phyloP scores from a whole-genome alignment of 73 alveolate genomes.

The Tetrahymena elliotti region DNA sequence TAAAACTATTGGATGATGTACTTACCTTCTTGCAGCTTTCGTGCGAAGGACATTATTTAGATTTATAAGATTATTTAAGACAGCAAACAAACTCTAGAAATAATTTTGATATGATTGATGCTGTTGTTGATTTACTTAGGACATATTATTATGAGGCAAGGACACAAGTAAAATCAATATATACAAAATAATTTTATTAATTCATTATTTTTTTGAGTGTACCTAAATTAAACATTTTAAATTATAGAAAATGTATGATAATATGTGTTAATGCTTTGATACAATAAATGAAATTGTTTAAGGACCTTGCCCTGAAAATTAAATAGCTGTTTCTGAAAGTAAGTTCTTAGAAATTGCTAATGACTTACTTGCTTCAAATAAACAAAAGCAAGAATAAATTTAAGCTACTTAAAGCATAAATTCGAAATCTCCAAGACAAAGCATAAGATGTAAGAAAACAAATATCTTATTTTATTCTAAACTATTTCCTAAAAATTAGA shows the following conservation, averaged over 20 bases:
- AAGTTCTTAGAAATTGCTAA: constrained; percentile 50
- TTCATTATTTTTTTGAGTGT: no score
- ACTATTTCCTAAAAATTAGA: not conserved
- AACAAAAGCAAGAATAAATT: not conserved
- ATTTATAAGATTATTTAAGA: constrained; percentile 38
- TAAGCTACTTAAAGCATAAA: not conserved
- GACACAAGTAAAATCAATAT: constrained; percentile 5
- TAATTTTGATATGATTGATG: constrained; percentile 32
- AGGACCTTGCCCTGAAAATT: constrained; percentile 56
- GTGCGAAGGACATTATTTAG: constrained; percentile 48
- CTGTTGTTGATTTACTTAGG: constrained; percentile 24
- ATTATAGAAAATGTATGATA: not conserved
- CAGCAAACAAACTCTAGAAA: constrained; percentile 43
- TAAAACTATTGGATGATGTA: not conserved
- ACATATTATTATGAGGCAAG: constrained; percentile 24
- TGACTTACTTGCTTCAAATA: constrained; percentile 18
- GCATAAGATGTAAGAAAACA: not conserved
- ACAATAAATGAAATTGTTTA: constrained; percentile 48
- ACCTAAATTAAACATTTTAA: no score
- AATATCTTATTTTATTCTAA: not conserved
- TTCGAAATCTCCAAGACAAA: constrained; percentile 1
- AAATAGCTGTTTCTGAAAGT: constrained; percentile 39
- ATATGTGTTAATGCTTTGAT: constrained; percentile 43
- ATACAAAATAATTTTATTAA: no score
- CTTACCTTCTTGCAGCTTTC: constrained; percentile 26